phyloP scores from a whole-genome alignment of 2,329 filamentous ascomycete species.

The Colletotrichum acutatum region DNA sequence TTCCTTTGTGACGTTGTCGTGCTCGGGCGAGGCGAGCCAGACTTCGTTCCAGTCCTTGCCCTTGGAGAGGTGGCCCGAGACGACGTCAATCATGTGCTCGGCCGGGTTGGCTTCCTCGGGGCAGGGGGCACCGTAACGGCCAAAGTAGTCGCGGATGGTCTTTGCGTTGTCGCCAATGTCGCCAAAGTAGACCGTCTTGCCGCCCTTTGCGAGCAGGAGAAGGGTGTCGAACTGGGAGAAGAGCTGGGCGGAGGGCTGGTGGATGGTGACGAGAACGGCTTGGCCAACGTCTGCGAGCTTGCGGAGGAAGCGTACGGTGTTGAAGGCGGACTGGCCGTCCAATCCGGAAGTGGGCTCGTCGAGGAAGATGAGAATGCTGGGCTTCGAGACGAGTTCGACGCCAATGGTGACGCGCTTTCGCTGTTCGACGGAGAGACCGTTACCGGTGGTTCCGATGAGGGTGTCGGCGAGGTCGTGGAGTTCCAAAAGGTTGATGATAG shows the following conservation, averaged over 20 bases:
- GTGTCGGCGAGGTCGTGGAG: constrained; percentile 60
- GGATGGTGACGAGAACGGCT: constrained; percentile 76
- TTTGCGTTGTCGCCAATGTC: constrained; percentile 68
- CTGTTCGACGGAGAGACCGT: constrained; percentile 63
- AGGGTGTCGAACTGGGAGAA: constrained; percentile 76
- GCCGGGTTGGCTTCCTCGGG: constrained; percentile 74
- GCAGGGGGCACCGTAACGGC: constrained; percentile 71
- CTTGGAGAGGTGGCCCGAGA: constrained; percentile 60
- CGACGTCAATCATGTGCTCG: constrained; percentile 78
- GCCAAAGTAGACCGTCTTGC: constrained; percentile 75
- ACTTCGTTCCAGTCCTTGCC: constrained; percentile 74
- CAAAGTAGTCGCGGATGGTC: constrained; percentile 72
- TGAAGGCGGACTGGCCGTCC: constrained; percentile 75
- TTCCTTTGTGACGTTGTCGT: constrained; percentile 65
- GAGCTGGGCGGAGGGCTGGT: constrained; percentile 75
- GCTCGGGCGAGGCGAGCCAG: constrained; percentile 74
- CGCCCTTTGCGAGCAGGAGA: constrained; percentile 72
- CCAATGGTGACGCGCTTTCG: constrained; percentile 68
- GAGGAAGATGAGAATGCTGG: constrained; percentile 68
- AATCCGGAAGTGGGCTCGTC: constrained; percentile 74
- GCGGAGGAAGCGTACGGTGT: constrained; percentile 72
- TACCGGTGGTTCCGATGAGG: constrained; percentile 61
- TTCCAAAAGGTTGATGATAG: constrained; percentile 75
- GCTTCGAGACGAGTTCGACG: constrained; percentile 71
- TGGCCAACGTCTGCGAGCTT: constrained; percentile 75